Conservation (phyloP, 2,329 filamentous ascomycete species). For the Sporothrix protearum region DNA sequence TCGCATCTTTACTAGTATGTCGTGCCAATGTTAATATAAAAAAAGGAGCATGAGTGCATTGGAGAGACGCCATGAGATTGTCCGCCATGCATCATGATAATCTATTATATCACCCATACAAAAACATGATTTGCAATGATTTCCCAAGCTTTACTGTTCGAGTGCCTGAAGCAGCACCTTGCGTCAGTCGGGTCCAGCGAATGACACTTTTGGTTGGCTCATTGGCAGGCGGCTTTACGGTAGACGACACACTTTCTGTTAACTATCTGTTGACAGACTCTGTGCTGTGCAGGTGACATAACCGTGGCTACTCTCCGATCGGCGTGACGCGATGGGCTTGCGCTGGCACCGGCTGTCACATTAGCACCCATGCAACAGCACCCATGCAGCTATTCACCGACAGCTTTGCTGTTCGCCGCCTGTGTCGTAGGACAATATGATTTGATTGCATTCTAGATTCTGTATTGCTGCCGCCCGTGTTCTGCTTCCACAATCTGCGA, state of each 20-base stretch:
- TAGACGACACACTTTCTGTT: not conserved
- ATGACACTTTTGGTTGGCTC: not conserved
- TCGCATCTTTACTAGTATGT: not conserved
- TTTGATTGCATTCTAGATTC: not conserved
- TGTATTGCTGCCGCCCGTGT: not conserved
- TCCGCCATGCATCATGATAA: not conserved
- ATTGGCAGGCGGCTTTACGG: not conserved
- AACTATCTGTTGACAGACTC: not conserved
- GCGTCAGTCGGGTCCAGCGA: not conserved
- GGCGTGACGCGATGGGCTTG: not conserved
- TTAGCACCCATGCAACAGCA: not conserved
- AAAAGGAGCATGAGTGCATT: not conserved
- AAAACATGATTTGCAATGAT: not conserved
- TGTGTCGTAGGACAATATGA: not conserved
- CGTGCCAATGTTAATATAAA: not conserved
- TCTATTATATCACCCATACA: too few relatives aligned
- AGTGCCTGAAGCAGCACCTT: not conserved
- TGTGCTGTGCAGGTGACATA: not conserved
- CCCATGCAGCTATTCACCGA: not conserved
- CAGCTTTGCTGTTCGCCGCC: not conserved
- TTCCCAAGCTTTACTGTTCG: not conserved
- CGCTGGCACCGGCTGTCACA: conserved; percentile 1
- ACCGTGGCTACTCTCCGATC: not conserved
- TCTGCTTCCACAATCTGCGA: not conserved
- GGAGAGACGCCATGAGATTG: not conserved